Percentiles rank a stretch among this genome's conserved stretches.
Conservation (phyloP, 2,329 filamentous ascomycete species). For the Cadophora sp. region DNA sequence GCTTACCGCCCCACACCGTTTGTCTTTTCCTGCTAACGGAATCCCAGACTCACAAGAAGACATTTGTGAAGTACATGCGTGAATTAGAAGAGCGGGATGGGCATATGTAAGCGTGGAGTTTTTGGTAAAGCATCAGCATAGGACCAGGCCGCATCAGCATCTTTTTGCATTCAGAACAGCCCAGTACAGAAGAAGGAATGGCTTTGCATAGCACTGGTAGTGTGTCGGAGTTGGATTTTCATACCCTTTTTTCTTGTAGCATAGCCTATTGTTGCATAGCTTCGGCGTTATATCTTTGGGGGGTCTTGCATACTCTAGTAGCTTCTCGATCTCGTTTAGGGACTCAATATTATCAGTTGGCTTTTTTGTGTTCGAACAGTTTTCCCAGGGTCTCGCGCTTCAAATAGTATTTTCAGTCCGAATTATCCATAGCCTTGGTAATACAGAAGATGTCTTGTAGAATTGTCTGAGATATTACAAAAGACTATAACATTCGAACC, state of each 20-base stretch:
- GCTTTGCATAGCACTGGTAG: not conserved
- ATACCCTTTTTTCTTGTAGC: constrained; percentile 23
- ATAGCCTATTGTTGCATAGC: constrained; percentile 24
- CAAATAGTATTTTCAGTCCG: no score
- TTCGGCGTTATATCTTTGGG: constrained; percentile 17
- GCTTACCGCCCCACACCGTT: constrained; percentile 43
- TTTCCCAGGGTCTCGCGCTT: not conserved
- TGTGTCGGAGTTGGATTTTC: constrained; percentile 19
- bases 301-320: not conserved
- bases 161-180: constrained; percentile 11
- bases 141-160: constrained; percentile 19
- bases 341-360: constrained; percentile 2
- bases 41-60: constrained; percentile 85
- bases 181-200: not conserved
- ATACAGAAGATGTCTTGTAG: not conserved
- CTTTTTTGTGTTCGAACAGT: not conserved
- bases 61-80: constrained; percentile 92
- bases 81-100: constrained; percentile 69
- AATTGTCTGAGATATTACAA: not conserved
- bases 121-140: constrained; percentile 22
- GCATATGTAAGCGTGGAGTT: constrained; percentile 25
- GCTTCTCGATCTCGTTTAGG: not conserved
- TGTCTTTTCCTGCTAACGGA: constrained; percentile 26
- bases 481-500: not conserved
- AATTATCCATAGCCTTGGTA: not conserved